These are phyloP conservation scores for Paxillus ammoniavirescens DNA, from an alignment of 768 basidiomycete species.

Conservation along the genomic window DNA sequence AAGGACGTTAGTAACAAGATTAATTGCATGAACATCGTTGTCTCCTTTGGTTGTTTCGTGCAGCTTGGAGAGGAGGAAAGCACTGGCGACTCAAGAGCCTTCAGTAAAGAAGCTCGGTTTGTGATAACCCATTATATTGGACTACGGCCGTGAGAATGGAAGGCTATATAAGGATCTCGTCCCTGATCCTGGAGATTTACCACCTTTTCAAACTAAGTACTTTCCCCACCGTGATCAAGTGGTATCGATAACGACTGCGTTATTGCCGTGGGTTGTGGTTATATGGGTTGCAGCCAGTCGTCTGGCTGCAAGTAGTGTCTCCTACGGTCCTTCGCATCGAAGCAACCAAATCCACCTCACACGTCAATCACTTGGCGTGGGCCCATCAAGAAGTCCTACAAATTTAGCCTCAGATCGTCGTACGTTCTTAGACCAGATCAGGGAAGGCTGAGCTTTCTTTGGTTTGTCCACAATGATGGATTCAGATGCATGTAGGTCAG, in stretches of 20 bases:
- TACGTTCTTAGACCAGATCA: not conserved
- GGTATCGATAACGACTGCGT: not conserved
- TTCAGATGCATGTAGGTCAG: no score
- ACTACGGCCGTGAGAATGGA: constrained; percentile 21
- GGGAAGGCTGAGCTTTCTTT: no score
- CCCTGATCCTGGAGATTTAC: not conserved
- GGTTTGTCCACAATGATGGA: no score
- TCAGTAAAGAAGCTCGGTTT: constrained; percentile 2
- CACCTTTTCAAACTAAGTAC: no score
- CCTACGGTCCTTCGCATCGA: not conserved
- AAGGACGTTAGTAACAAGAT: constrained; percentile 21
- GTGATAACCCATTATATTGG: constrained; percentile 9
- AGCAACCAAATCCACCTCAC: not conserved
- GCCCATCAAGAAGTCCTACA: constrained; percentile 9
- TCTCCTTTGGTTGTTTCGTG: constrained; percentile 11
- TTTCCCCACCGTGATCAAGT: not conserved
- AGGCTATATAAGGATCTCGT: constrained; percentile 5
- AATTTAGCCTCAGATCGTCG: constrained; percentile 2
- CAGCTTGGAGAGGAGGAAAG: constrained; percentile 13
- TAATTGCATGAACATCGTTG: constrained; percentile 24
- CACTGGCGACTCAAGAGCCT: constrained; percentile 11
- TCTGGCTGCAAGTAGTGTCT: no score
- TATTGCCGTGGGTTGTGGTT: not conserved
- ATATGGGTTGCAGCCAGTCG: no score
- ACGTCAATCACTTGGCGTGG: constrained; percentile 4